These are phyloP conservation scores for Poronia punctata DNA, from an alignment of 495 filamentous ascomycete species.

Conservation along the genomic window DNA sequence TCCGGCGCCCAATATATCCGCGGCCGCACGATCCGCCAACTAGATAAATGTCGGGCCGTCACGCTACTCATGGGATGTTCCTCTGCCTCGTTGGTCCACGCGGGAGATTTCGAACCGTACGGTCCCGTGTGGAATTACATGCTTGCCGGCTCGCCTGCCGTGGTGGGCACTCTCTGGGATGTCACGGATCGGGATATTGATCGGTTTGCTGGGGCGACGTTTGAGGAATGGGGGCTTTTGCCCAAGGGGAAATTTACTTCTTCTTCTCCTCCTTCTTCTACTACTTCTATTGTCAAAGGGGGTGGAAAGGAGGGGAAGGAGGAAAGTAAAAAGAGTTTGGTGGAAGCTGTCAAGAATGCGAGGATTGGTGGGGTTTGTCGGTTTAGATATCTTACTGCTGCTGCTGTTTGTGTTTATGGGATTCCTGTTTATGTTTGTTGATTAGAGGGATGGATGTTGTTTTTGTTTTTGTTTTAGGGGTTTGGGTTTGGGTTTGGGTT, in stretches of 20 bases:
- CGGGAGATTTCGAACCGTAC: conserved; percentile 81
- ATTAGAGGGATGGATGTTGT: background rate
- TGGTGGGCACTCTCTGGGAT: conserved; percentile 92
- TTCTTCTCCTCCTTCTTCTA: conserved; percentile 9
- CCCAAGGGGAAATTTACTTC: conserved; percentile 26
- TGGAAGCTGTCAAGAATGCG: conserved; percentile 70
- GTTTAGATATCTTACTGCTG: conserved; percentile 85
- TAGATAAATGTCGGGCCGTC: conserved; percentile 61
- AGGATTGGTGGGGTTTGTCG: conserved; percentile 59
- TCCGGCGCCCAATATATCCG: conserved; percentile 92
- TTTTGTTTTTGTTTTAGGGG: background rate
- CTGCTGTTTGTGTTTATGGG: conserved; percentile 88
- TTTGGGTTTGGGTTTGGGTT: too few relatives aligned
- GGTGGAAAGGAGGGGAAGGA: conserved; percentile 12
- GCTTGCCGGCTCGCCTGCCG: conserved; percentile 71
- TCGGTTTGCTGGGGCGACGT: conserved; percentile 67
- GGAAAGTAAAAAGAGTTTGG: conserved; percentile 41
- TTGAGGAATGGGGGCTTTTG: conserved; percentile 82
- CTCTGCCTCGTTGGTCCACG: conserved; percentile 67
- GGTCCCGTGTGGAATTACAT: conserved; percentile 89
- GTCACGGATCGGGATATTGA: conserved; percentile 97
- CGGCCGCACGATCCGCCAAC: conserved; percentile 64
- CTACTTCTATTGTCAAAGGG: conserved; percentile 10
- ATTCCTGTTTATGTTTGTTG: conserved; percentile 65
- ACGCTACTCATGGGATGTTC: conserved; percentile 90